These are phyloP conservation scores for Phyllachora maydis DNA, from an alignment of 2,329 filamentous ascomycete genomes.

Conservation along the genomic window DNA sequence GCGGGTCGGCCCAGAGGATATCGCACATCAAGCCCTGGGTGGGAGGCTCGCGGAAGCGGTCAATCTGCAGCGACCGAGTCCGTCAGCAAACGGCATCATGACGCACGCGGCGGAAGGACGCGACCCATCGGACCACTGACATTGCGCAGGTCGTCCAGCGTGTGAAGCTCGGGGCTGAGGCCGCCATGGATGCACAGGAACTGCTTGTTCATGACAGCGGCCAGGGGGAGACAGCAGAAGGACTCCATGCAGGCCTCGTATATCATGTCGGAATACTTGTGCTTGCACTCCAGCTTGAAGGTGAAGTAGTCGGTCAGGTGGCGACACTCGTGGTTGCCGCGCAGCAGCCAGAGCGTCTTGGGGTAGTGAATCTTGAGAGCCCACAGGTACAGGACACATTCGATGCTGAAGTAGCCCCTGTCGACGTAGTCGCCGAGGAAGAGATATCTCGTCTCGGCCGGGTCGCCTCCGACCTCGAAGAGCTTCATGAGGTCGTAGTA, in stretches of 20 bases:
- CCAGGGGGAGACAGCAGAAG: constrained; percentile 83
- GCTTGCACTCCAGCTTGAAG: constrained; percentile 98
- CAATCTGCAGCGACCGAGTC: constrained; percentile 39
- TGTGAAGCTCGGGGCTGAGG: constrained; percentile 87
- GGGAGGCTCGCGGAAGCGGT: constrained; percentile 91
- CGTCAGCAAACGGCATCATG: background rate
- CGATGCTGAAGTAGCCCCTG: constrained; percentile 95
- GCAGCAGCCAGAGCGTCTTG: constrained; percentile 87
- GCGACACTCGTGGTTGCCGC: constrained; percentile 95
- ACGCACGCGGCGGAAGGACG: no score
- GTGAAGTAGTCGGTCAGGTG: constrained; percentile 99
- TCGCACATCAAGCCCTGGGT: constrained; percentile 98
- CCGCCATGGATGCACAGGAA: constrained; percentile 97
- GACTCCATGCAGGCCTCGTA: constrained; percentile 98
- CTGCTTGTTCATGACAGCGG: constrained; percentile 99
- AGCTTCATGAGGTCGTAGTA: constrained; percentile 99
- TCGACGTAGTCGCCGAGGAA: constrained; percentile 98
- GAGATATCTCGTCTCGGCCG: constrained; percentile 85
- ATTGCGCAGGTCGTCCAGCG: constrained; percentile 78
- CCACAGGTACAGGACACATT: constrained; percentile 97
- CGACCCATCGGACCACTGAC: constrained; percentile 25
- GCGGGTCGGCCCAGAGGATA: constrained; percentile 93
- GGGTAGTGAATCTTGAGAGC: constrained; percentile 98
- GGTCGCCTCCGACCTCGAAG: constrained; percentile 94
- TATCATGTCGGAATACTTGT: constrained; percentile 92